Evolutionary conservation across 345 rosid species (phyloP), one percentile per base, ranked within the genome.

Genomic region (Viola odorata): DNA sequence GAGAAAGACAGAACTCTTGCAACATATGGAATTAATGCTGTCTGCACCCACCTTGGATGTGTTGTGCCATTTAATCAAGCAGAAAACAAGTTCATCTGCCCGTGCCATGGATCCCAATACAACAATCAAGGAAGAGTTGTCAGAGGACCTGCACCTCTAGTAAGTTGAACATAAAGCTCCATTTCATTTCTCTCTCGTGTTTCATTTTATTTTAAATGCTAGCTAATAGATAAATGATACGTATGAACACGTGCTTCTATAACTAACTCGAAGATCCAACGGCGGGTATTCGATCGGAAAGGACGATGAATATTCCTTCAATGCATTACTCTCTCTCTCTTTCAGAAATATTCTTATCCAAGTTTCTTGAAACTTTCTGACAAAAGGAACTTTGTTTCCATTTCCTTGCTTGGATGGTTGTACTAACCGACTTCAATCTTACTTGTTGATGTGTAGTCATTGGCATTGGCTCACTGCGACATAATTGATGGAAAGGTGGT

Each of bases 81-180:
- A 48, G 97, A 89, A 82, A 92, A 92, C 55, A 89, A 85, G 78
- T 89, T 89, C 80, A 80, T 92, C 58, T 89, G 98, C 67, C 98
- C 96, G 36, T 92, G 96, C 84, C 96, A 92, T 62, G 96, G 96
- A 42, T 92, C 98, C n/a, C 96, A 92, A 69, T 92, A 92, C 88
- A 92, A 92, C 23, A 76, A 91, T 7, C 94, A 92, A 80, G 98
- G 98, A 57, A 85, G 77, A 81, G 98, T 92, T 44, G 96, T 92
- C 57, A 77, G 98, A 77, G 98, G 98, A 45, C 98, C 98, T 23
- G 96, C 96, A 6, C 98, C 98, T 45, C 72, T 92, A 86, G 98
- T 91, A 70, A 83, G 91, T 69, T 0, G 5, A 38, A 52, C 57
- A 12, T 23, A 52, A 3, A 40, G n/a, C 32, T 12, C 39, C 48